These are phyloP conservation scores for Cutaneotrichosporon cavernicola DNA, from an alignment of 1,284 basidiomycete genomes.

Conservation along the genomic window DNA sequence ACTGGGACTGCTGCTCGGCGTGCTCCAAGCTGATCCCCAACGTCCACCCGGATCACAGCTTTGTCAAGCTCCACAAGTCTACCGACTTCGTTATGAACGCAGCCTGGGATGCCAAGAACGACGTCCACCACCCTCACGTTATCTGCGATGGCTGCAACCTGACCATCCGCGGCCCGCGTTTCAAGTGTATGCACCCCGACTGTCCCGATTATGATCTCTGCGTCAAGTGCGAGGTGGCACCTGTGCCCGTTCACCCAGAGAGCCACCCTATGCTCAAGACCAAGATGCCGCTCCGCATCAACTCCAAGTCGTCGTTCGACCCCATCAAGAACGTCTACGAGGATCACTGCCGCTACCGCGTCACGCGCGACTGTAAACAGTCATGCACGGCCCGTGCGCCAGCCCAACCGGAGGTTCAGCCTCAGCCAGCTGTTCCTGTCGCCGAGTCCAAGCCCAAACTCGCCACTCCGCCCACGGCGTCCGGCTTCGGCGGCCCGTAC, in stretches of 20 bases:
- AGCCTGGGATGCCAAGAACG: constrained; percentile 56
- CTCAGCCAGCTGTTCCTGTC: not conserved
- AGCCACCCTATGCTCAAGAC: constrained; percentile 79
- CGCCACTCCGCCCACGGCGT: not conserved
- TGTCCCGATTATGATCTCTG: constrained; percentile 85
- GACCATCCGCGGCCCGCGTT: constrained; percentile 43
- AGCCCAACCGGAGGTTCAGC: too few species aligned
- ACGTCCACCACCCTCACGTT: constrained; percentile 38
- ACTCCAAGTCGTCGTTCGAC: constrained; percentile 35
- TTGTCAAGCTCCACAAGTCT: constrained; percentile 64
- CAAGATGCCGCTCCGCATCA: constrained; percentile 53
- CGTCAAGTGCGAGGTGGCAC: constrained; percentile 73
- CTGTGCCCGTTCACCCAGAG: constrained; percentile 70
- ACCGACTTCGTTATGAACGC: constrained; percentile 54
- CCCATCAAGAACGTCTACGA: constrained; percentile 26
- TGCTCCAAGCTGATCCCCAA: constrained; percentile 67
- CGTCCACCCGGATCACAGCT: constrained; percentile 74
- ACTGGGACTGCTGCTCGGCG: constrained; percentile 61
- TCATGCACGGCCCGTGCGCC: not conserved
- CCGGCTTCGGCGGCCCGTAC: not conserved
- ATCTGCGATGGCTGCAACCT: constrained; percentile 50
- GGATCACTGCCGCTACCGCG: constrained; percentile 22
- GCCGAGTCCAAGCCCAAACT: not conserved
- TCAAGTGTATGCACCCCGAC: constrained; percentile 70
- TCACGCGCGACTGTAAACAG: constrained; percentile 10